A percentile compares a stretch with the other conserved stretches of the same genome.
Evolutionary conservation across 768 basidiomycete genomes (phyloP).

Genomic region (Tubosaeta sp.): DNA sequence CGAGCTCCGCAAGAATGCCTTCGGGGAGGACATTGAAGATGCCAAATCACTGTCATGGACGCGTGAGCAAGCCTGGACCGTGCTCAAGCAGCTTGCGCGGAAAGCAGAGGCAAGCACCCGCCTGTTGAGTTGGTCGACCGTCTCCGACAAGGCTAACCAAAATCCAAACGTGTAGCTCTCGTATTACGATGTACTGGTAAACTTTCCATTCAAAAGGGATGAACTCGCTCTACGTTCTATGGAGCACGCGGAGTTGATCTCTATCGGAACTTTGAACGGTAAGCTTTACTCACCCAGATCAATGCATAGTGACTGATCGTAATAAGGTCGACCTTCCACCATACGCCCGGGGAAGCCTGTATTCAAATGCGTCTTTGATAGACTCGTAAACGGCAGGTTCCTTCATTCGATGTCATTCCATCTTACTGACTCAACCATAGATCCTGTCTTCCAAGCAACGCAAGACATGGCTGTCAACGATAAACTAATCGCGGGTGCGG

Average conservation of each 20-base stretch:
- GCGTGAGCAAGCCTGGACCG: constrained; percentile 81
- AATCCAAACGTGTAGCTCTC: constrained; percentile 46
- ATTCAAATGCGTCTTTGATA: constrained; percentile 78
- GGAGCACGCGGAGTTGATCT: constrained; percentile 87
- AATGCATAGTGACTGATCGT: neutral
- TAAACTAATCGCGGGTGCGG: constrained; percentile 53
- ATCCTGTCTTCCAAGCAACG: constrained; percentile 71
- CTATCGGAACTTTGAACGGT: constrained; percentile 76
- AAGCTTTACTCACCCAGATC: constrained; percentile 2
- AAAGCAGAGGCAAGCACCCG: constrained; percentile 49
- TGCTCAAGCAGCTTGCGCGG: constrained; percentile 70
- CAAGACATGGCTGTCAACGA: constrained; percentile 83
- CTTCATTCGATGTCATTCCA: neutral
- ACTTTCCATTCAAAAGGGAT: constrained; percentile 91
- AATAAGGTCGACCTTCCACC: constrained; percentile 70
- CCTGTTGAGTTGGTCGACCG: constrained; percentile 16
- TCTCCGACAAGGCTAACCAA: neutral
- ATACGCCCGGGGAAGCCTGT: constrained; percentile 92
- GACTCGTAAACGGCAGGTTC: constrained; percentile 66
- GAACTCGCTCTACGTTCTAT: constrained; percentile 75
- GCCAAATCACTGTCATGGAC: constrained; percentile 81
- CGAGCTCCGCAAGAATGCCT: constrained; percentile 86
- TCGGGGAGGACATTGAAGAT: constrained; percentile 90
- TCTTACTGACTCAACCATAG: constrained; percentile 33
- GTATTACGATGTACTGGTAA: constrained; percentile 76